phyloP scores from a whole-genome alignment of 2,329 filamentous ascomycete genomes.

The Alternaria atra region DNA sequence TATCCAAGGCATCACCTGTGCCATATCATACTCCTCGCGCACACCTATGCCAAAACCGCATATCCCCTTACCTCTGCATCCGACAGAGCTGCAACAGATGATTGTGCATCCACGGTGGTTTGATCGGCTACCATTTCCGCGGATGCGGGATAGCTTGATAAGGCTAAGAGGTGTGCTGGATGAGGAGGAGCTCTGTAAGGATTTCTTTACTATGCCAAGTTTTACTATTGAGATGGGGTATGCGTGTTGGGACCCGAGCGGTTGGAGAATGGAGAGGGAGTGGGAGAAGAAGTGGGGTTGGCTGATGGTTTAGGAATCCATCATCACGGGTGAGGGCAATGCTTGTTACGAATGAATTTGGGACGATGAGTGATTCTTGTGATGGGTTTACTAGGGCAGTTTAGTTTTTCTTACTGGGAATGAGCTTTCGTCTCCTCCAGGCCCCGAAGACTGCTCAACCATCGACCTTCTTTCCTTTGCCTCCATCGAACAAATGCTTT shows the following conservation, averaged over 20 bases:
- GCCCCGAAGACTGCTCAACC: conserved; percentile 1
- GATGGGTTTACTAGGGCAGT: neutral
- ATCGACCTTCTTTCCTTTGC: conserved; percentile 18
- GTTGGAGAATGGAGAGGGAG: conserved; percentile 47
- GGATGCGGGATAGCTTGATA: conserved; percentile 53
- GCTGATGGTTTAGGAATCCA: conserved; percentile 11
- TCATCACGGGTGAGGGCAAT: neutral
- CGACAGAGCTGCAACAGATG: conserved; percentile 46
- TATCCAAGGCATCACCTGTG: conserved; percentile 37
- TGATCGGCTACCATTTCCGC: conserved; percentile 54
- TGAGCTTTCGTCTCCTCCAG: neutral
- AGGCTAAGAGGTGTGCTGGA: conserved; percentile 42
- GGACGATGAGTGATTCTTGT: neutral
- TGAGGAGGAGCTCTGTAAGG: conserved; percentile 49
- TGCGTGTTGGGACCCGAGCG: conserved; percentile 45
- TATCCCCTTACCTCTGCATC: conserved; percentile 39
- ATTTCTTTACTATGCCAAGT: conserved; percentile 46
- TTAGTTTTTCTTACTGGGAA: neutral
- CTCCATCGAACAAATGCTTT: conserved; percentile 42
- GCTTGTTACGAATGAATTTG: neutral
- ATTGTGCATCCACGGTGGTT: conserved; percentile 52
- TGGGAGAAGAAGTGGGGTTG: conserved; percentile 52
- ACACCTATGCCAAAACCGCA: conserved; percentile 30
- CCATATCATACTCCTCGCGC: conserved; percentile 29
- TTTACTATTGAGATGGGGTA: conserved; percentile 42